Base-by-base conservation (phyloP, 2,329 filamentous ascomycete genomes). In the Trichoderma koningiopsis region DNA sequence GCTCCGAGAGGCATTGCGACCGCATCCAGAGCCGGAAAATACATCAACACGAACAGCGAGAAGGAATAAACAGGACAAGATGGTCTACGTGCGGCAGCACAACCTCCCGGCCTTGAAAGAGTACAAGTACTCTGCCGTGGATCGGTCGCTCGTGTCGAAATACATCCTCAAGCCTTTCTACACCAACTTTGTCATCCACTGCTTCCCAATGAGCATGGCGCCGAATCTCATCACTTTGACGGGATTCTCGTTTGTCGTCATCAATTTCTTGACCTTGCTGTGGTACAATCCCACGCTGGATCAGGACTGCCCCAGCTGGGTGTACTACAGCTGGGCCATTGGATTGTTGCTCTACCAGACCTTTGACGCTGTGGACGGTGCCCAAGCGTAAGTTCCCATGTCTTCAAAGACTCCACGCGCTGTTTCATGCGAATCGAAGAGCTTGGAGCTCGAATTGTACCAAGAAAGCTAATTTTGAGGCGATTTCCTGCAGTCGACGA, bases 161-260 rank as follows among this genome's bases (percentile, higher is more conserved):
- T 98, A 97, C 83, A 88, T 99, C 73, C 85, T 99, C 76, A 98
- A 99, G 86, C 96, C 96, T 8, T 99, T 98, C 83, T 99, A 98
- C 85, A 96, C 90, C 77, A 91, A 97, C 82, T 86, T 96, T 74
- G 95, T 97, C 77, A 97, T 99, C 83, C 90, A 95, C 72, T 91
- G 91, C 82, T 98, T 99, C 79, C 96, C 96, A 56, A 92, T 97
- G 89, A 92, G 86, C 79, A 98, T 99, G 94, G 96, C 96, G 79
- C 89, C 89, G 71, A 92, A 92, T 80, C 81, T 91, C 83, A 97
- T 98, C 78, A 98, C 95, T 24, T 85, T 98, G 63, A 92, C 91
- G 5, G 95, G 95, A 22, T 97, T 98, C 83, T 85, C 87, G 74
- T 98, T 99, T 77, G 90, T 99, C 75, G 86, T 98, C 72, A 81